Evolutionary conservation across 2,329 filamentous ascomycete genomes (phyloP), one percentile per base, ranked within the genome.

Genomic region (Dothistroma septosporum): DNA sequence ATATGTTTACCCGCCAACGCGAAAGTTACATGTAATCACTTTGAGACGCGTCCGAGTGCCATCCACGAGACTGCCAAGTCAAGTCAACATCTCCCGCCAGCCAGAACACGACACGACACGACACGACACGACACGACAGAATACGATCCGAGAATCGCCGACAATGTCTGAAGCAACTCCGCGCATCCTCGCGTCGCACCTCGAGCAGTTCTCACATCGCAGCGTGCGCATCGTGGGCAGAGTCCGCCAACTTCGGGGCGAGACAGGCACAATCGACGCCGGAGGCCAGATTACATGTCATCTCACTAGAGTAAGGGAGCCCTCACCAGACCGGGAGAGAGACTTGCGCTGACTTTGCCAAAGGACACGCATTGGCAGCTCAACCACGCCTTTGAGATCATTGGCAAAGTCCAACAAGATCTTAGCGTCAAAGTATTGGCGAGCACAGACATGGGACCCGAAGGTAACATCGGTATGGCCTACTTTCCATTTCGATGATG

Each of bases 221-320:
- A 90, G 89, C 64, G 90, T 97, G 64, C 92, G 92, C 69, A 81
- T 97, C 58, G 82, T 96, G 5, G 94, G 94, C 70, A 92, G 89
- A 70, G 92, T 97, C 52, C 84, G 85, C 4, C 87, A 94, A 70
- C 81, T 97, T 24, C 87, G 87, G 55, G 92, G 92, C 67, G 90
- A 94, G 56, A 83, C 85, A 55, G 93, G 92, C 0, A 85, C 86
- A 6, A 83, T 97, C 32, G 91, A 96, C 60, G 88, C 91, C 6
- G 88, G 81, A 2, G 93, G 93, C 0, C 83, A 86, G 22, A 84
- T 97, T 28, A 90, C 87, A 0, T 81, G 91, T 1, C 78, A 88
- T 19, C 75, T 97, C 66, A 92, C 90, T 73, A 82, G 87, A 55
- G 89, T 92, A 78, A 62, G 82, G 69, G n/a, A 16, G 77, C 63